A percentile compares a stretch with the other conserved stretches of the same genome.
Conservation (phyloP, 805 yeast species). For the Saccharomyces mikatae region DNA sequence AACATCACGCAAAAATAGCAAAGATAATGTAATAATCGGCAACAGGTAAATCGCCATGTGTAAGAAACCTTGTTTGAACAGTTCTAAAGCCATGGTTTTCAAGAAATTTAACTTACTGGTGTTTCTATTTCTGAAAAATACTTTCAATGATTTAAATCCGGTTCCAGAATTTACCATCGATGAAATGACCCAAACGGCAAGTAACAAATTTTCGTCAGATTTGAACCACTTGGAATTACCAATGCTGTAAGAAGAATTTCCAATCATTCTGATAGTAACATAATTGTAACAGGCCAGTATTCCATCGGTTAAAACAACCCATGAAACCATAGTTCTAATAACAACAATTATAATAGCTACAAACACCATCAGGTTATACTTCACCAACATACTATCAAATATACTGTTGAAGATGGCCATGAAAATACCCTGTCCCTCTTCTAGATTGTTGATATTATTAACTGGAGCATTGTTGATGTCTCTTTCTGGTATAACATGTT, state of each 20-base stretch:
- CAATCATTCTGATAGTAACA: neutral
- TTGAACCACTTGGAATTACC: neutral
- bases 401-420: neutral
- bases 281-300: neutral
- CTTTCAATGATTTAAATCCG: neutral
- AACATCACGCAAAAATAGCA: neutral
- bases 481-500: conserved; percentile 3
- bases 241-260: neutral
- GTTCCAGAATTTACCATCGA: neutral
- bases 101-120: neutral
- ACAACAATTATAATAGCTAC: neutral
- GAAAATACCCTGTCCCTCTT: conserved; percentile 1
- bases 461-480: neutral
- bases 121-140: neutral
- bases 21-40: neutral
- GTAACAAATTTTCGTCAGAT: neutral
- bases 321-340: neutral
- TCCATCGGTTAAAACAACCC: neutral
- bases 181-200: neutral
- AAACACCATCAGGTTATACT: neutral
- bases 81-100: neutral
- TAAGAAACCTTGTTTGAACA: neutral
- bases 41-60: neutral
- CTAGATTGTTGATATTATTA: neutral
- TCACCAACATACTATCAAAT: neutral